Conservation (phyloP, 139 green algal genomes). For the Chlamydomonas applanata region DNA sequence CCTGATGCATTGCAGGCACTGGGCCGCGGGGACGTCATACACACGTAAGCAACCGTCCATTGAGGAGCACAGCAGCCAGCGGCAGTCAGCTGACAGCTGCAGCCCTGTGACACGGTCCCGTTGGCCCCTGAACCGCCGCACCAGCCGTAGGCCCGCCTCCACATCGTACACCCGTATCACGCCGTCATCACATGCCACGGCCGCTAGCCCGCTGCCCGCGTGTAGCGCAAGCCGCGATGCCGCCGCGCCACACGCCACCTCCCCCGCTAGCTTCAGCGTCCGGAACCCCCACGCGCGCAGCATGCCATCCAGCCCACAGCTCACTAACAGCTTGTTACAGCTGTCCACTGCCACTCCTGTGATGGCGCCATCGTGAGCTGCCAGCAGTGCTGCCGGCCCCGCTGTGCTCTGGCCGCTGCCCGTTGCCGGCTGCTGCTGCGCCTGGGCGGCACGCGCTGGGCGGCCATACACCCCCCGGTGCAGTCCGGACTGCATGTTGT, state of each 20-base stretch:
- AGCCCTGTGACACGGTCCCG: constrained; percentile 78
- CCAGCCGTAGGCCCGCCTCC: constrained; percentile 52
- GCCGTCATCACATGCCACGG: constrained; percentile 46
- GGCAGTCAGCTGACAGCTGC: constrained; percentile 68
- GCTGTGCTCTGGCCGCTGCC: neutral
- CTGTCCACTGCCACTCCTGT: constrained; percentile 63
- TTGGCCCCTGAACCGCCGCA: constrained; percentile 85
- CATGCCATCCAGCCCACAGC: constrained; percentile 53
- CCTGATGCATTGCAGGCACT: constrained; percentile 71
- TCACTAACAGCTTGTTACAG: constrained; percentile 73
- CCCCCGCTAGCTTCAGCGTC: constrained; percentile 14
- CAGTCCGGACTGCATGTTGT: constrained; percentile 94
- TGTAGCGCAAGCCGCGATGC: constrained; percentile 34
- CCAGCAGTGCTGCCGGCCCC: neutral
- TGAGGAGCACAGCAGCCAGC: constrained; percentile 85
- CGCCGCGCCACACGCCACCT: constrained; percentile 24
- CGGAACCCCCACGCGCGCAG: constrained; percentile 86
- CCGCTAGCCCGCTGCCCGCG: constrained; percentile 36
- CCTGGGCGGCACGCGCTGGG: neutral
- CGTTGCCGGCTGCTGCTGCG: neutral
- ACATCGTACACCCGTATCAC: constrained; percentile 51
- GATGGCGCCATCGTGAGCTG: constrained; percentile 73
- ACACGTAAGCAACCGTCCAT: constrained; percentile 89
- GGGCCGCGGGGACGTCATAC: constrained; percentile 83
- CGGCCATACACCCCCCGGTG: constrained; percentile 59